phyloP scores from a whole-genome alignment of 768 basidiomycete genomes.

The Trametes cingulata region DNA sequence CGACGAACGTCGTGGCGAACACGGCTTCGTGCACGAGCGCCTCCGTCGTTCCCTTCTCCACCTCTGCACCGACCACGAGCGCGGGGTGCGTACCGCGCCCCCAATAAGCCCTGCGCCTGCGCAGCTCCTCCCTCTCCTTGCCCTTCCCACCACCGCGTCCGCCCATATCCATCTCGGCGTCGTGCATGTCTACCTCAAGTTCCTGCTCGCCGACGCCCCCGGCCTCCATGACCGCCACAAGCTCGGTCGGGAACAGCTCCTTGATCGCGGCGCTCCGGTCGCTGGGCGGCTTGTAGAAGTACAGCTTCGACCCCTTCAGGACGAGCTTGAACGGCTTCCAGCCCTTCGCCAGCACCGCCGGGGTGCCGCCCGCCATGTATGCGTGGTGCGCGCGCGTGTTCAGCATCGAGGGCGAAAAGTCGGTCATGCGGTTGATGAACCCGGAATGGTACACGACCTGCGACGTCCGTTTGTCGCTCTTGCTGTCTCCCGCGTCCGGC shows the following conservation, averaged over 20 bases:
- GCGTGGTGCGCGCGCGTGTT: conserved; percentile 29
- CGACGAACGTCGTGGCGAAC: conserved; percentile 68
- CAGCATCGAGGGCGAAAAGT: conserved; percentile 46
- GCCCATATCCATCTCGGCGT: conserved; percentile 29
- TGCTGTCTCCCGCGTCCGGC: conserved; percentile 32
- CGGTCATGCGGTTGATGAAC: conserved; percentile 70
- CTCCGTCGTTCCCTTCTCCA: conserved; percentile 73
- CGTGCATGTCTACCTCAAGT: conserved; percentile 28
- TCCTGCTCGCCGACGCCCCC: conserved; percentile 36
- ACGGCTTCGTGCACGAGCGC: conserved; percentile 81
- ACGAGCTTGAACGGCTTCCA: conserved; percentile 90
- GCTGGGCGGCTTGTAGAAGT: conserved; percentile 82
- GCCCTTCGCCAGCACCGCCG: conserved; percentile 46
- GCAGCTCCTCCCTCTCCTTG: conserved; percentile 35
- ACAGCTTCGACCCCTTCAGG: conserved; percentile 80
- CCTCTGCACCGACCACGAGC: conserved; percentile 45
- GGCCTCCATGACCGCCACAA: conserved; percentile 56
- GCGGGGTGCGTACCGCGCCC: conserved; percentile 76
- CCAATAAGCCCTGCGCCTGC: conserved; percentile 75
- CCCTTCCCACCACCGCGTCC: conserved; percentile 35
- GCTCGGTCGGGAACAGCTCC: conserved; percentile 69
- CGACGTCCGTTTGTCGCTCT: conserved; percentile 58
- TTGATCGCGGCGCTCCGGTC: conserved; percentile 66
- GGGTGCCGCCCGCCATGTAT: conserved; percentile 27
- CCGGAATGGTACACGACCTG: conserved; percentile 78